Evolutionary conservation across 371 early-diverging fungal genomes (phyloP), one percentile per base, ranked within the genome.

Genomic region (Mucor irregularis): DNA sequence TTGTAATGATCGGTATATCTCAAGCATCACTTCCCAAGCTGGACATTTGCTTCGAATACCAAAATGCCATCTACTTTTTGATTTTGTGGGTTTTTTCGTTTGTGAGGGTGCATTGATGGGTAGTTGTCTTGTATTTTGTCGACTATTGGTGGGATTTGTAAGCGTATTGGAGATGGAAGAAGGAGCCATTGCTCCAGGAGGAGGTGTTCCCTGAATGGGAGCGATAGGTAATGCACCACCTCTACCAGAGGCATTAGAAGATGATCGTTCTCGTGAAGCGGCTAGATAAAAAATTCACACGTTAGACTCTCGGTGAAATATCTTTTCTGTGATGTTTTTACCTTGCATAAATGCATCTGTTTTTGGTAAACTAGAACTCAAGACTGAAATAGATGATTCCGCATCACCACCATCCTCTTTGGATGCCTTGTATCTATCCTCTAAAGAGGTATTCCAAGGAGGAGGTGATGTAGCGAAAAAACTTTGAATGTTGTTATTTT

Each of bases 11-110:
- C 90, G 85, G 75, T 92, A 98, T 7, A 97, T 93, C 64, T 98
- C 97, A 7, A 91, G 80, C 98, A 97, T 97, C n/a, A 98, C 95
- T 65, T 97, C 97, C 51, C 85, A 81, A 0, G 97, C 96, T 22
- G 91, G 90, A 63, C 90, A 89, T 64, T 90, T 82, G 19, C 94
- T 93, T 45, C 98, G 87, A 57, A 98, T 97, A 19, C 98, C 98
- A 76, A 96, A 95, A 73, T 98, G 97, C 98, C 98, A 97, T 64
- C 88, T 79, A 3, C 83, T 72, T 39, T 81, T 64, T 6, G 77
- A 58, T 33, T 76, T 84, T 29, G 62, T 48, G 35, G 73, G 49
- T 29, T 60, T 55, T 31, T 70, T 74, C 25, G 55, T 46, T 37
- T 49, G 52, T 30, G 52, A 2, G 40, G 50, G 40, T 11, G 52